Conservation (phyloP, 2,329 filamentous ascomycete species). For the Clonostachys rhizophaga region DNA sequence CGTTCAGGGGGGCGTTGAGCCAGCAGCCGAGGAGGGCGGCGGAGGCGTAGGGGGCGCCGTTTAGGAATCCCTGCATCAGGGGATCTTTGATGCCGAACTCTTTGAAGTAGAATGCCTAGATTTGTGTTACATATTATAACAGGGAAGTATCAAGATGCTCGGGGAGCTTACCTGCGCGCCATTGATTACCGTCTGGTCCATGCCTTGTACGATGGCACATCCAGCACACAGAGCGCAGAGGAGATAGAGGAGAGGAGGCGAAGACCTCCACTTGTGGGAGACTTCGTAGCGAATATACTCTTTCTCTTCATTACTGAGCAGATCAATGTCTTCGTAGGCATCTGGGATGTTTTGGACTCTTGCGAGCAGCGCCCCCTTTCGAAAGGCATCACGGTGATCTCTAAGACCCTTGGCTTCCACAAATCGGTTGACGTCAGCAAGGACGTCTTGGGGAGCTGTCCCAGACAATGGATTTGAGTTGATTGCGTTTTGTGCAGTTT, state of each 20-base stretch:
- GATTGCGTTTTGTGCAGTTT: constrained; percentile 53
- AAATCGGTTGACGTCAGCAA: constrained; percentile 16
- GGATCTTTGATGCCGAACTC: constrained; percentile 24
- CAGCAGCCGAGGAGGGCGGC: constrained; percentile 25
- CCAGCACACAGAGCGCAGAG: constrained; percentile 10
- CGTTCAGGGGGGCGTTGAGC: constrained; percentile 40
- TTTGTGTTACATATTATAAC: constrained; percentile 12
- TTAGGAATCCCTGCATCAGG: constrained; percentile 46
- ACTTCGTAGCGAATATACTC: constrained; percentile 5
- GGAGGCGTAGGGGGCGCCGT: constrained; percentile 50
- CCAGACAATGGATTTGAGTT: constrained; percentile 56
- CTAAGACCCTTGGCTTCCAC: constrained; percentile 14
- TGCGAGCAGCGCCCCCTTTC: constrained; percentile 41
- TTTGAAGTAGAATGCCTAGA: constrained; percentile 24
- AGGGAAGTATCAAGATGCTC: neutral
- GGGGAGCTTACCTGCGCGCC: constrained; percentile 52
- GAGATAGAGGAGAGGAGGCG: constrained; percentile 8
- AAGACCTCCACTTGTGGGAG: constrained; percentile 5
- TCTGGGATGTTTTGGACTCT: constrained; percentile 22
- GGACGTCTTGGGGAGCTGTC: constrained; percentile 23
- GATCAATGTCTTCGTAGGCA: constrained; percentile 6
- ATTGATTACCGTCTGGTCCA: constrained; percentile 58
- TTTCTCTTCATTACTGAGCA: constrained; percentile 7
- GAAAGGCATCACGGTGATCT: constrained; percentile 29
- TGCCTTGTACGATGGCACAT: constrained; percentile 55